Base-by-base conservation (phyloP, 2,329 filamentous ascomycete genomes). In the Trichoderma koningii region DNA sequence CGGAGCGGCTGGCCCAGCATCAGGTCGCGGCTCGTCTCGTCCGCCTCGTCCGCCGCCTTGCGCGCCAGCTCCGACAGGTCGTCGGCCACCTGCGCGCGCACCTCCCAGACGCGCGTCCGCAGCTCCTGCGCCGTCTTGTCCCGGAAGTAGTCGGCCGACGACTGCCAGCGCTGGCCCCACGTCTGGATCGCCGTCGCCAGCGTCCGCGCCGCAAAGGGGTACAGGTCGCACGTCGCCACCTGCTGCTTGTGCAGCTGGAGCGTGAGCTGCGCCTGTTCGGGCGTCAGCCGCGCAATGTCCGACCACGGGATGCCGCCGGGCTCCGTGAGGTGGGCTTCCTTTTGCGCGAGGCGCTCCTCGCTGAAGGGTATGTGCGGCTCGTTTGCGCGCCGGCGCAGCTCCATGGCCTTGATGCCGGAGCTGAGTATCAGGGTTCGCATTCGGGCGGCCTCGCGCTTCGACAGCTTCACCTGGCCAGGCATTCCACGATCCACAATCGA, bases 391-490 rank as follows among this genome's bases (percentile, higher is more conserved):
- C 87, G 84, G 30, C 83, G 82, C 63, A 97, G 91, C 72, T 95
- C 91, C 71, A 88, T 88, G 0, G 94, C 93, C 77, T 96, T 96
- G 72, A 97, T 88, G n/a, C 93, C 93, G 0, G 92, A 92, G 68
- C 89, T 90, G 23, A 96, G 81, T 47, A 97, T 85, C 9, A 96
- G 81, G 0, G 92, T 86, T 65, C 87, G 85, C 2, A 93, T 83
- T n/a, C 92, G 88, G 17, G 90, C 90, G 61, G 96, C 84, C 70
- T 97, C 94, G n/a, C 86, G 85, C 70, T 84, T 87, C 10, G 83
- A 87, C 34, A 90, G 69, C 26, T 70, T 71, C 19, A 68, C 66
- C 38, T 74, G 77, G 19, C 78, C 76, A 6, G 74, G 73, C 4
- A 76, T 73, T 3, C 73, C 70, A 59, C 77, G 78, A 60, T 83